phyloP scores from a whole-genome alignment of 495 filamentous ascomycete genomes.

The Penicillium lividum region DNA sequence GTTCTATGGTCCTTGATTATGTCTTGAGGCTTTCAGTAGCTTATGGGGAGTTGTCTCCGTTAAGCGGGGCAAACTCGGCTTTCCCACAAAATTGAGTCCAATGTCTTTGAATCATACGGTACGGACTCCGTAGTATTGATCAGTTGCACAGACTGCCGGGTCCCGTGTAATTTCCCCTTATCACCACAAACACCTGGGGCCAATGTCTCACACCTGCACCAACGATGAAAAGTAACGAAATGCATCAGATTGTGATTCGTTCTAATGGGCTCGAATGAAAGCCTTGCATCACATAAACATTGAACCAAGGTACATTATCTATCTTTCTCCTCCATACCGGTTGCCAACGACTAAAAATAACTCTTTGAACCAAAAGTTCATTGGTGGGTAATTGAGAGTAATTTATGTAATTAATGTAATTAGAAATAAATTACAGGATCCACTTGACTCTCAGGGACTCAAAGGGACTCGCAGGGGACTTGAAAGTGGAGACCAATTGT shows the following conservation, averaged over 20 bases:
- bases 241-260: background rate
- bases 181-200: conserved; percentile 17
- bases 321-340: too few relatives aligned
- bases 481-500: background rate
- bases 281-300: background rate
- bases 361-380: too few relatives aligned
- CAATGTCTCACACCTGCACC: conserved; percentile 10
- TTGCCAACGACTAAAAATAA: too few relatives aligned
- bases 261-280: background rate
- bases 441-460: background rate
- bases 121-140: background rate
- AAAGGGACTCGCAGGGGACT: too few relatives aligned
- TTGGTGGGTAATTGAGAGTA: background rate
- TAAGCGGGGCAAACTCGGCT: background rate
- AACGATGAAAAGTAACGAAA: background rate
- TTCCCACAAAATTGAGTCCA: background rate
- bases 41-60: background rate
- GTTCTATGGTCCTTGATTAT: background rate
- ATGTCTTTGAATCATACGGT: background rate
- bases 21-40: background rate
- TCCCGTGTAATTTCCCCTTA: background rate
- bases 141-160: background rate
- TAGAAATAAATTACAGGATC: background rate
- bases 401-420: background rate
- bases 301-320: too few relatives aligned